phyloP scores from a whole-genome alignment of 2,329 filamentous ascomycete species.

The Penicillium sp. region DNA sequence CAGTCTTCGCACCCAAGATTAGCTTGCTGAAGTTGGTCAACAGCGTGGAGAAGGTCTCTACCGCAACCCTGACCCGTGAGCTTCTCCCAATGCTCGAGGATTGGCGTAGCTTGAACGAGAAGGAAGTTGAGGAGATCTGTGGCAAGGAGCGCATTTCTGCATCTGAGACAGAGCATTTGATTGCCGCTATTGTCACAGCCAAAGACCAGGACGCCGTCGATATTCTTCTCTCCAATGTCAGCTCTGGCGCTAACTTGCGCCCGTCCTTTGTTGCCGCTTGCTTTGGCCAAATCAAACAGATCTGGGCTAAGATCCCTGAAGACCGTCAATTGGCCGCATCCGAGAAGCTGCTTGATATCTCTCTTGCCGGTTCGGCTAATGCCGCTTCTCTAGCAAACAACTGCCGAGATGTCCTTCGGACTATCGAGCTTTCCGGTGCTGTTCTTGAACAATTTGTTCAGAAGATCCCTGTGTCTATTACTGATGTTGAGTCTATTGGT shows the following conservation, averaged over 20 bases:
- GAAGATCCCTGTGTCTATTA: conserved; percentile 66
- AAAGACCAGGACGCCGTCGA: conserved; percentile 59
- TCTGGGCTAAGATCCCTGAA: conserved; percentile 60
- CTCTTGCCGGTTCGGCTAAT: conserved; percentile 29
- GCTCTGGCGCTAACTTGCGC: conserved; percentile 45
- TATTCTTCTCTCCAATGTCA: conserved; percentile 53
- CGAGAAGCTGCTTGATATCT: conserved; percentile 43
- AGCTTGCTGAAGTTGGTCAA: conserved; percentile 70
- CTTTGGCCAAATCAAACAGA: conserved; percentile 66
- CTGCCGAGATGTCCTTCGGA: conserved; percentile 66
- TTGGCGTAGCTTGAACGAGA: conserved; percentile 61
- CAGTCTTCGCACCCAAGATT: conserved; percentile 66
- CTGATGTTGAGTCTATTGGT: conserved; percentile 67
- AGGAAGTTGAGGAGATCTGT: conserved; percentile 53
- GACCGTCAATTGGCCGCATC: conserved; percentile 39
- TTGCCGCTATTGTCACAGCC: conserved; percentile 54
- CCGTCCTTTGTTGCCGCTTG: conserved; percentile 60
- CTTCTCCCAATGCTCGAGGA: conserved; percentile 71
- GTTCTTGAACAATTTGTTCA: conserved; percentile 71
- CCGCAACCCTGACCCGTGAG: conserved; percentile 68
- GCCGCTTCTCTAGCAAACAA: conserved; percentile 31
- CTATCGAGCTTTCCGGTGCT: conserved; percentile 69
- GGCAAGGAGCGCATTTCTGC: conserved; percentile 49
- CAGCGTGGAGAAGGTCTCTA: conserved; percentile 67
- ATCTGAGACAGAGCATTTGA: conserved; percentile 51